Evolutionary conservation across 495 filamentous ascomycete genomes (phyloP), one percentile per base, ranked within the genome.

Genomic region (Filosporella fistucella): DNA sequence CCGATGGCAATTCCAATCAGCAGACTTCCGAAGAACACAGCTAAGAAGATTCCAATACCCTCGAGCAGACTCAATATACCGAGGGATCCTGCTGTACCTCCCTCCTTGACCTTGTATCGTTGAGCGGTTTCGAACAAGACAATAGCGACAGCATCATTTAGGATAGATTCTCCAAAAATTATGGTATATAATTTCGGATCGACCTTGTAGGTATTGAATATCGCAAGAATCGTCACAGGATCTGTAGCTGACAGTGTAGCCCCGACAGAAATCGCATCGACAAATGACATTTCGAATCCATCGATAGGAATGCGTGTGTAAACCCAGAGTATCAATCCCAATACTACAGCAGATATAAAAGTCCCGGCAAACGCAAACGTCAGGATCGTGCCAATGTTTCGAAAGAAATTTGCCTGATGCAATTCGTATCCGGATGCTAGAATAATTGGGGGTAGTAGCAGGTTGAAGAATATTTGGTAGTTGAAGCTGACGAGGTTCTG

Each of bases 281-380:
- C 85, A 57, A 95, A 95, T 10, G 79, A 78, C 59, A 97, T 86
- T 29, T 87, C 78, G 50, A 97, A 67, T 1, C 86, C 84, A 65
- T 93, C 89, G 29, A 95, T 69, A 17, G 88, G 86, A 53, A 96
- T 84, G 39, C 81, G 77, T 3, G 91, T 90, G 78, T 94, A 97
- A 4, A 96, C 62, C 68, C 76, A 98, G 35, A 97, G 70, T 36
- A 98, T 80, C 33, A 89, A 63, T 12, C 89, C 93, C 18, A 97
- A 81, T 22, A 95, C 91, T 24, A 96, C 77, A 38, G 93, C 94
- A 25, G 94, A 97, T 47, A 98, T 91, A 63, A 97, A 95, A 12
- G 93, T 97, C 11, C 94, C 93, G 36, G 88, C 90, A 56, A 98
- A 98, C 9, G 93, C 93, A 63, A 98, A 98, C n/a, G 93, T 96